phyloP scores from a whole-genome alignment of 768 basidiomycete genomes.

The Rhodotorula diobovata region DNA sequence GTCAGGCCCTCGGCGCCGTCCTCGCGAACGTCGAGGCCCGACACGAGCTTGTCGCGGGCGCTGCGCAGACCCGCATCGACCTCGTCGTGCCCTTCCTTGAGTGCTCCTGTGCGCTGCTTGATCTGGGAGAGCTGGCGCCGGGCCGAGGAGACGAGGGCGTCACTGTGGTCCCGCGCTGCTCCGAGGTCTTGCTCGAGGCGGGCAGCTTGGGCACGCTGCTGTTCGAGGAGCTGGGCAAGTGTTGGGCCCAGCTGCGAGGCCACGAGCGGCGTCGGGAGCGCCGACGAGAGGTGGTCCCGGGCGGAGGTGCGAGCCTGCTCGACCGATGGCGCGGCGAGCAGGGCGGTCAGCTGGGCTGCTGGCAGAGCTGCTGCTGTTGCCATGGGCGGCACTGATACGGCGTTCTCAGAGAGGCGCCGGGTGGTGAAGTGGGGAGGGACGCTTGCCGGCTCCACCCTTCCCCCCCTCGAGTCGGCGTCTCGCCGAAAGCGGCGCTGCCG shows the following conservation, averaged over 20 bases:
- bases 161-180: neutral
- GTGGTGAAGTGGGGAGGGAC: no score
- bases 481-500: no score
- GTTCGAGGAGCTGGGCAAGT: conserved; percentile 1
- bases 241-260: conserved; percentile 2
- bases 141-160: neutral
- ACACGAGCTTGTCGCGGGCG: conserved; percentile 25
- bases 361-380: neutral
- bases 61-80: conserved; percentile 28
- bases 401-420: neutral
- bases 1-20: conserved; percentile 49
- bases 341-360: neutral
- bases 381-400: neutral
- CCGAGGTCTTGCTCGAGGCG: conserved; percentile 1
- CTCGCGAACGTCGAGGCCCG: conserved; percentile 9
- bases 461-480: no score
- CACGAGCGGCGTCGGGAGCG: conserved; percentile 1
- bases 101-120: conserved; percentile 1
- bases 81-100: neutral
- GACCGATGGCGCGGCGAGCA: neutral
- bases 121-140: neutral
- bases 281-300: neutral
- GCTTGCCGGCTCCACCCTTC: no score
- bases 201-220: neutral
- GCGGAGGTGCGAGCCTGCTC: neutral